Percentiles rank a stretch among this genome's conserved stretches.
Evolutionary conservation across 331 rosid species (phyloP).

Genomic region (Malus hybrid): DNA sequence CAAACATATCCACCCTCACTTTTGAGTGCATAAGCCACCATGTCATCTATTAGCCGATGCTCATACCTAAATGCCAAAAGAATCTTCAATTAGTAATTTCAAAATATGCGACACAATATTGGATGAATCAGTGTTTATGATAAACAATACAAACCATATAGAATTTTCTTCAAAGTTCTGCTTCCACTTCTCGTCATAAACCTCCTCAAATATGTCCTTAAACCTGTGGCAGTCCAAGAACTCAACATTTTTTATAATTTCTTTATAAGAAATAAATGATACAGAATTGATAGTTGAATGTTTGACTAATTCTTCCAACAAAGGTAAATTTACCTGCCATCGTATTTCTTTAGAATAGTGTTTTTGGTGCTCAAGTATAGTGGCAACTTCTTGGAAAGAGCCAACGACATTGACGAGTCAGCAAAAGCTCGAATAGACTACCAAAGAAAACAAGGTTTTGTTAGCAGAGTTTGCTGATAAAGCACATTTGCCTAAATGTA

Average conservation of each 20-base stretch:
- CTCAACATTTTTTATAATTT: conserved; percentile 6
- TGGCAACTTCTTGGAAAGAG: conserved; percentile 88
- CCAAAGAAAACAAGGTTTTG: conserved; percentile 5
- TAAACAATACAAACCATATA: conserved; percentile 58
- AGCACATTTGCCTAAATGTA: not conserved
- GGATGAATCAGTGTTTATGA: conserved; percentile 1
- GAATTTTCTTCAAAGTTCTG: conserved; percentile 77
- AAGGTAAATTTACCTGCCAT: conserved; percentile 66
- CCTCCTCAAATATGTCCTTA: conserved; percentile 93
- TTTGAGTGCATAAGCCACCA: conserved; percentile 94
- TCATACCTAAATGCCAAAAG: conserved; percentile 65
- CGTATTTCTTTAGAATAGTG: conserved; percentile 92
- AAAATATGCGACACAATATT: conserved; percentile 5
- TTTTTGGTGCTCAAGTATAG: conserved; percentile 94
- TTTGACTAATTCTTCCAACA: not conserved
- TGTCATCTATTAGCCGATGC: conserved; percentile 97
- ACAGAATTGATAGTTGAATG: not conserved
- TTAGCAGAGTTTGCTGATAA: not conserved
- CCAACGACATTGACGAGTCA: conserved; percentile 80
- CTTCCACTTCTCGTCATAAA: conserved; percentile 83
- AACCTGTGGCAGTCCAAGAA: conserved; percentile 48
- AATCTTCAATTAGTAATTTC: conserved; percentile 17
- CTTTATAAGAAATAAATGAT: not conserved
- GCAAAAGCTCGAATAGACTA: conserved; percentile 95
- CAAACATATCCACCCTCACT: conserved; percentile 99